phyloP scores from a whole-genome alignment of 164 flowering plant genomes.

The Chimonanthus praecox region DNA sequence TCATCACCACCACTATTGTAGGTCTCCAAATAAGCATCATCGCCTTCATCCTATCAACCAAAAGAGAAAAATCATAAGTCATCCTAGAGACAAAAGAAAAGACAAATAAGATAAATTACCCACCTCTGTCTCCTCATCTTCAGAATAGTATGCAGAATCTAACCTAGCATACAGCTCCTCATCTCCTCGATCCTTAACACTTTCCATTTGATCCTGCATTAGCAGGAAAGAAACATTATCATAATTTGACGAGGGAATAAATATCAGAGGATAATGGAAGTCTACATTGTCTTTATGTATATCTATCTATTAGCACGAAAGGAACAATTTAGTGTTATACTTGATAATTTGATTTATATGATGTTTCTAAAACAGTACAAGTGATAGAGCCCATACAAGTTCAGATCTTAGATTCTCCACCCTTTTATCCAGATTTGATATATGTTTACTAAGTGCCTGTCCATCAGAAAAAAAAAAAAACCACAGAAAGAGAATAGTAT shows the following conservation, averaged over 20 bases:
- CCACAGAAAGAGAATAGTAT: not conserved
- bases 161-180: constrained; percentile 55
- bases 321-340: not conserved
- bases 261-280: not conserved
- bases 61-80: constrained; percentile 1
- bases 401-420: constrained; percentile 62
- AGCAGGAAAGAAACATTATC: not conserved
- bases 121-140: constrained; percentile 70
- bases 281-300: no score
- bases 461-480: constrained; percentile 12
- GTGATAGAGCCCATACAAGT: constrained; percentile 47
- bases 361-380: not conserved
- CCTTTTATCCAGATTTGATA: constrained; percentile 44
- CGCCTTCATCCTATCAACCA: constrained; percentile 57
- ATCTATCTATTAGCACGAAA: no score
- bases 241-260: not conserved
- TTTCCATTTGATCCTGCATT: constrained; percentile 65
- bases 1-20: constrained; percentile 27
- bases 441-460: constrained; percentile 79
- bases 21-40: constrained; percentile 59
- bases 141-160: constrained; percentile 62
- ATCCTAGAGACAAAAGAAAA: not conserved
- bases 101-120: constrained; percentile 1
- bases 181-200: constrained; percentile 52
- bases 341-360: not conserved